Base-by-base conservation (phyloP, 371 early-diverging fungal genomes). In the Nosema bombycis region DNA sequence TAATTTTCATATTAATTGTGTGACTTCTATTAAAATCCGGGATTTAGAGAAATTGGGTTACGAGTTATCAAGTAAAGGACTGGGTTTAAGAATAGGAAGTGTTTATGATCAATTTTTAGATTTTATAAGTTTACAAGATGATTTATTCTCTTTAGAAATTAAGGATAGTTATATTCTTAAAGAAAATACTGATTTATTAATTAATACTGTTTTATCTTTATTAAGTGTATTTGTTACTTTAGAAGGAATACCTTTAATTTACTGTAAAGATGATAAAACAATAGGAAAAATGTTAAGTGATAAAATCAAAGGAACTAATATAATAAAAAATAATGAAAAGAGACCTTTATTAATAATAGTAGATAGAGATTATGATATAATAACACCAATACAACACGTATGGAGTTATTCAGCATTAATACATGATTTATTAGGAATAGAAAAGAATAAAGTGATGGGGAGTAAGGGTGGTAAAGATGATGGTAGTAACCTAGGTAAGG, bases 371-470 rank as follows among this genome's bases (percentile, higher is more conserved):
- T 87, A 94, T 87, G 99, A 99, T 87, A 82, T 98, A 67, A 88
- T 90, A 21, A 90, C 94, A 21, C 92, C 96, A 90, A 86, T 96
- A 73, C 89, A 89, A 73, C 99, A 99, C 85, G 91, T 94, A 1
- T 96, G 97, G 96, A 94, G 94, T 0, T 99, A 98, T 82, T 91
- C 92, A 77, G 91, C 95, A 0, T 88, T 99, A 26, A 90, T 97
- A 18, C 93, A 95, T 83, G 99, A 99, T 84, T 88, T 96, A 1
- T 89, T 96, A 34, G 90, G 91, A 46, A 89, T 96, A 89, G 89
- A 91, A 61, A 88, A 94, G 55, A 96, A 96, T 83, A 90, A 93
- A 69, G 78, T 85, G 36, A n/a, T n/a, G n/a, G n/a, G n/a, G n/a
- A n/a, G n/a, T n/a, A n/a, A n/a, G n/a, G n/a, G n/a, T n/a, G n/a